Percentiles rank a stretch among this genome's conserved stretches.
Evolutionary conservation across 2,329 filamentous ascomycete genomes (phyloP).

Genomic region (Zasmidium angulare): DNA sequence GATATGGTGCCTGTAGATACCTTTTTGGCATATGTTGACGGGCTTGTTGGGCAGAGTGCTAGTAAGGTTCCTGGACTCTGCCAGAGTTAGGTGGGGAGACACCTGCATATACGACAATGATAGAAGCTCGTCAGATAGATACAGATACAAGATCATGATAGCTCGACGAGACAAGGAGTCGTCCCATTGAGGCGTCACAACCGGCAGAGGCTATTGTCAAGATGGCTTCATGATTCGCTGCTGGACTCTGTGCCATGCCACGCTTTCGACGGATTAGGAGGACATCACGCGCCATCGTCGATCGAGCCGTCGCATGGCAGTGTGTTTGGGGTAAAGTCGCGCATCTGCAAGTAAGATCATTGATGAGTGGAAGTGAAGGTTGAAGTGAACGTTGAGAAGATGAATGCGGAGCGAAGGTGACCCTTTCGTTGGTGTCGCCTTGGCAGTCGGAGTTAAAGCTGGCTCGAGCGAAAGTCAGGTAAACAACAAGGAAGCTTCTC

Average conservation of each 20-base stretch:
- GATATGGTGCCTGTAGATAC: slow-evolving; percentile 69
- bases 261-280: background rate
- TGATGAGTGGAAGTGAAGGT: background rate
- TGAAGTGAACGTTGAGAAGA: background rate
- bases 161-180: background rate
- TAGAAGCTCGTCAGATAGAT: no score
- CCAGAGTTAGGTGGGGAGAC: background rate
- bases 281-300: background rate
- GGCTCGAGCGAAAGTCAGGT: background rate
- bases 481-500: background rate
- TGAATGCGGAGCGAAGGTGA: background rate
- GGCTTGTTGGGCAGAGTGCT: slow-evolving; percentile 59
- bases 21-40: slow-evolving; percentile 70
- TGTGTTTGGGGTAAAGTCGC: background rate
- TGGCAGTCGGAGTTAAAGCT: background rate
- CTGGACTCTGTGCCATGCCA: background rate
- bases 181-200: background rate
- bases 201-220: background rate
- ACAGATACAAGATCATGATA: no score
- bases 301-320: background rate
- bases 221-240: background rate
- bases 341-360: background rate
- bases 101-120: no score
- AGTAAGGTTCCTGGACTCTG: slow-evolving; percentile 44
- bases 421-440: background rate